Evolutionary conservation across 257 asterid genomes (phyloP).

Genomic region (Solanum appendiculatum): DNA sequence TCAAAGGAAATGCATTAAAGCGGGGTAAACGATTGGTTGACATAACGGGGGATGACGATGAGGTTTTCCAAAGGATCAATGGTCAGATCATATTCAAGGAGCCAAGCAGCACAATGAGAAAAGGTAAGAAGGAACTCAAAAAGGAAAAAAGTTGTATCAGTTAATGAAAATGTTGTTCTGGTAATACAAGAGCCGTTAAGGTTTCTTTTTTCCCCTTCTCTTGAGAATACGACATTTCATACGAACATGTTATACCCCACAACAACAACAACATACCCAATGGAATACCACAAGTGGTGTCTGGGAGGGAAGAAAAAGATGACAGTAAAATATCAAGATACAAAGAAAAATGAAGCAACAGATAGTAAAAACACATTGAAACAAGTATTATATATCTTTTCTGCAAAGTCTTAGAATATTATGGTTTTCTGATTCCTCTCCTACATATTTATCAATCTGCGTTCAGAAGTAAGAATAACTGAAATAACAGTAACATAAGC

Average conservation of each 20-base stretch:
- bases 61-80: background rate
- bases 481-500: background rate
- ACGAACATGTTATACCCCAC: background rate
- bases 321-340: background rate
- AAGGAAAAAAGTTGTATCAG: background rate
- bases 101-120: background rate
- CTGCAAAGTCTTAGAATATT: background rate
- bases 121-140: background rate
- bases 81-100: background rate
- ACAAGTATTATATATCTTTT: background rate
- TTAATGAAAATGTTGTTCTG: background rate
- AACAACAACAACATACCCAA: background rate
- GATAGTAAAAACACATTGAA: background rate
- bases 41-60: background rate
- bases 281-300: background rate
- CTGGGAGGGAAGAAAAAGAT: background rate
- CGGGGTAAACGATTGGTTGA: background rate
- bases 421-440: background rate
- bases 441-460: background rate
- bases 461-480: background rate
- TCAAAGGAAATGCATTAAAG: background rate
- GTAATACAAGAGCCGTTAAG: background rate
- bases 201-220: background rate
- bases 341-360: background rate
- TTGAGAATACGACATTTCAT: background rate